phyloP scores from a whole-genome alignment of 805 yeast genomes.

The Lachancea nothofagi region DNA sequence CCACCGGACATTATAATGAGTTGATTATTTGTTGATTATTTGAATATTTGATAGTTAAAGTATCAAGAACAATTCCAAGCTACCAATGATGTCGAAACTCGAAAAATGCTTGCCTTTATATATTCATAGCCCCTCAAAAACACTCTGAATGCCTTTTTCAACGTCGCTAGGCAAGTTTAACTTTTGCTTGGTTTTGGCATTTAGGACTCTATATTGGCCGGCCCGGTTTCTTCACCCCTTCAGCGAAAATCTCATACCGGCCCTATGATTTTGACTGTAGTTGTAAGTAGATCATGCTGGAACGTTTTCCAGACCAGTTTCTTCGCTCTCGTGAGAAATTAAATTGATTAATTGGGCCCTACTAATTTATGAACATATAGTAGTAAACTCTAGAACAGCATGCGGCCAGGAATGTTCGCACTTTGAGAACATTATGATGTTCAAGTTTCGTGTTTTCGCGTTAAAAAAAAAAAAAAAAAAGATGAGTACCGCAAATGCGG shows the following conservation, averaged over 20 bases:
- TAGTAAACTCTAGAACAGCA: conserved; percentile 1
- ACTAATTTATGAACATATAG: no score
- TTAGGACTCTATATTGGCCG: not conserved
- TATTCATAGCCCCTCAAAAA: not conserved
- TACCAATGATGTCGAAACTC: not conserved
- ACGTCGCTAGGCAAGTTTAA: not conserved
- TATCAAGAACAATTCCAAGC: not conserved
- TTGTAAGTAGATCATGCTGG: not conserved
- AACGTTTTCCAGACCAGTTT: not conserved
- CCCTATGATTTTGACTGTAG: not conserved
- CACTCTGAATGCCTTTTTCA: not conserved
- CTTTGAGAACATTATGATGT: no score
- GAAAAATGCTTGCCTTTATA: not conserved
- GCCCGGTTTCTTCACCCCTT: conserved; percentile 2
- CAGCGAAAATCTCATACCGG: conserved; percentile 2
- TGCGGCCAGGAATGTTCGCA: conserved; percentile 1
- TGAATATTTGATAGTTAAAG: not conserved
- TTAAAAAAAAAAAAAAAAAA: not conserved
- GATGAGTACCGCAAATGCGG: not conserved
- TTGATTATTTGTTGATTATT: not conserved
- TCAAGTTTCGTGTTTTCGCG: not conserved
- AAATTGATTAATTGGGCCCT: no score
- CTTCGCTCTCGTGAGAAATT: no score
- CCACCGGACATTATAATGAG: conserved; percentile 50
- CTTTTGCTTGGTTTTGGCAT: not conserved